Percentiles rank a stretch among this genome's conserved stretches.
Evolutionary conservation across 164 flowering plant genomes (phyloP).

Genomic region (Vitis riparia): DNA sequence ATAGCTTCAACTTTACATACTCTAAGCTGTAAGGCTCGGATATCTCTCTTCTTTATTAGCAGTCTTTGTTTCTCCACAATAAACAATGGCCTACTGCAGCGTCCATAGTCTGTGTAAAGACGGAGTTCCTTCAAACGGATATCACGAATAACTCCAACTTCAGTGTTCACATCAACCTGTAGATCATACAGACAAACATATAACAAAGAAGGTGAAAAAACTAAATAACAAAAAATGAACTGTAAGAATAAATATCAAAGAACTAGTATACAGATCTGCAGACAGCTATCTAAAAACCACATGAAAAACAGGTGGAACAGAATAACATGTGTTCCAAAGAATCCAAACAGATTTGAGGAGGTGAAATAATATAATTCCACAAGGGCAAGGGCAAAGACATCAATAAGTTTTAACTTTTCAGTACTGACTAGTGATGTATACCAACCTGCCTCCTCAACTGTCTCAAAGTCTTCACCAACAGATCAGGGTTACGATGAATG

Average conservation of each 20-base stretch:
- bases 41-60: slow-evolving; percentile 86
- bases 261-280: too few relatives aligned
- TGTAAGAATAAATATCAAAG: too few relatives aligned
- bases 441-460: slow-evolving; percentile 81
- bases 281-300: too few relatives aligned
- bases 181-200: neutral
- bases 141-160: slow-evolving; percentile 97
- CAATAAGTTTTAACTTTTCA: neutral
- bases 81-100: slow-evolving; percentile 98
- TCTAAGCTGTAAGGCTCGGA: slow-evolving; percentile 78
- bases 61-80: slow-evolving; percentile 92
- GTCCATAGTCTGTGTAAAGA: slow-evolving; percentile 96
- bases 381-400: neutral
- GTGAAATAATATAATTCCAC: too few relatives aligned
- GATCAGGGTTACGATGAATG: slow-evolving; percentile 92
- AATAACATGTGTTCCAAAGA: too few relatives aligned
- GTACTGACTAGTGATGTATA: neutral
- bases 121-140: slow-evolving; percentile 85
- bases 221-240: too few relatives aligned
- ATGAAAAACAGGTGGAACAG: too few relatives aligned
- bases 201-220: neutral
- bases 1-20: slow-evolving; percentile 31
- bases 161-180: slow-evolving; percentile 99
- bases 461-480: slow-evolving; percentile 84
- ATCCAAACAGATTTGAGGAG: too few relatives aligned